Evolutionary conservation across 2,329 filamentous ascomycete species (phyloP).

Genomic region (Venturia pyrina): DNA sequence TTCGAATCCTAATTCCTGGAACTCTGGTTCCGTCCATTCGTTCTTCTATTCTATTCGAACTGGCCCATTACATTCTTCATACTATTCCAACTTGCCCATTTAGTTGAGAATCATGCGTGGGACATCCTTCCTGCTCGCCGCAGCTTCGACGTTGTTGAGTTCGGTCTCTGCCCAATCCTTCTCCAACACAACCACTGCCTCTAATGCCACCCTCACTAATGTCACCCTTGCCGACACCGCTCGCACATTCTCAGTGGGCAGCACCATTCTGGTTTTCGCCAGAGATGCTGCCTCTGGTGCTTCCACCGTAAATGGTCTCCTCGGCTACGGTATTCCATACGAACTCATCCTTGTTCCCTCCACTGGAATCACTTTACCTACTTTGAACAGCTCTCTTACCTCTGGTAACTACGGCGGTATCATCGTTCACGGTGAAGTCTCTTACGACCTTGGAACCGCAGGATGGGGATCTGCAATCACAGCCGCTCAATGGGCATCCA

Average conservation of each 20-base stretch:
- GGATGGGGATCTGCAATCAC: slow-evolving; percentile 35
- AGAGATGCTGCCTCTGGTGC: slow-evolving; percentile 34
- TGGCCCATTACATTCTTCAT: too few relatives aligned
- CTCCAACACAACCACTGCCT: background rate
- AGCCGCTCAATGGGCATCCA: slow-evolving; percentile 38
- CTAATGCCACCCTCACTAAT: background rate
- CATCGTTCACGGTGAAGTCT: slow-evolving; percentile 38
- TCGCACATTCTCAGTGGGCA: background rate
- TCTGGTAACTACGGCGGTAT: slow-evolving; percentile 46
- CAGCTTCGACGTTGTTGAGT: background rate
- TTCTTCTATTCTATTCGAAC: background rate
- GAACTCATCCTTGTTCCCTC: slow-evolving; percentile 40
- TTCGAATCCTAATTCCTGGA: background rate
- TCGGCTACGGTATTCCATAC: slow-evolving; percentile 47
- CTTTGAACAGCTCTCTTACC: slow-evolving; percentile 30
- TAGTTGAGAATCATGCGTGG: background rate
- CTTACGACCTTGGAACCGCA: slow-evolving; percentile 34
- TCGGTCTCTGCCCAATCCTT: background rate
- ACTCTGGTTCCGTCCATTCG: background rate
- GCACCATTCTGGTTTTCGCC: slow-evolving; percentile 42
- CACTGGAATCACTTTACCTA: slow-evolving; percentile 35
- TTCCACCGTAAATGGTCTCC: slow-evolving; percentile 40
- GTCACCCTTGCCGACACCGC: background rate
- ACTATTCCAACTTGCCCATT: background rate
- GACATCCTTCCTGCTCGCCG: background rate